phyloP scores from a whole-genome alignment of 495 filamentous ascomycete genomes.

The Extremus antarcticus region DNA sequence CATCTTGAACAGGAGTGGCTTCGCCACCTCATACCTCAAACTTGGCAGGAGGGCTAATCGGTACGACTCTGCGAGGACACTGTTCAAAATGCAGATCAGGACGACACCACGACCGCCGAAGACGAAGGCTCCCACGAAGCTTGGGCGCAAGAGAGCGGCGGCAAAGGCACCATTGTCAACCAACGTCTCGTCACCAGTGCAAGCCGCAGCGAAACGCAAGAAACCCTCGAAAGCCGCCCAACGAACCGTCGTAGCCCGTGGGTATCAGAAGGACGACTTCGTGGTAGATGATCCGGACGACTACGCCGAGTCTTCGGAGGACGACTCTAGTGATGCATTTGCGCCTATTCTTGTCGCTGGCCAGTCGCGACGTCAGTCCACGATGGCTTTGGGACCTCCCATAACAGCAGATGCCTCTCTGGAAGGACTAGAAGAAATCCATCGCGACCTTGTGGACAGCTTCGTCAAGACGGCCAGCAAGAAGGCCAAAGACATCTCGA shows the following conservation, averaged over 20 bases:
- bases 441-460: slow-evolving; percentile 53
- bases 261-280: slow-evolving; percentile 42
- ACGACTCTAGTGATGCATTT: slow-evolving; percentile 44
- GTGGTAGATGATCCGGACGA: slow-evolving; percentile 37
- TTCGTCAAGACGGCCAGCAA: slow-evolving; percentile 54
- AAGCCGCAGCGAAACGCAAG: slow-evolving; percentile 40
- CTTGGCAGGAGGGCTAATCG: slow-evolving; percentile 43
- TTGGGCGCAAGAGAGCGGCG: slow-evolving; percentile 18
- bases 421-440: slow-evolving; percentile 46
- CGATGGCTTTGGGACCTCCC: slow-evolving; percentile 47
- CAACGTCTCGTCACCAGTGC: slow-evolving; percentile 73
- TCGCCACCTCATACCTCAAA: slow-evolving; percentile 49
- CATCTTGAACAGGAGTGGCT: slow-evolving; percentile 48
- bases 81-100: slow-evolving; percentile 47
- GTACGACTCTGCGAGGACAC: slow-evolving; percentile 40
- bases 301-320: slow-evolving; percentile 35
- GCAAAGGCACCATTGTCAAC: slow-evolving; percentile 54
- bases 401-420: slow-evolving; percentile 62
- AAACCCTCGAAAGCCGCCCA: slow-evolving; percentile 28
- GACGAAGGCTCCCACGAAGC: slow-evolving; percentile 26
- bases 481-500: slow-evolving; percentile 54
- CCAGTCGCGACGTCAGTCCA: slow-evolving; percentile 22
- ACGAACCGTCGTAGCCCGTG: slow-evolving; percentile 29
- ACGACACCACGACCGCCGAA: slow-evolving; percentile 26
- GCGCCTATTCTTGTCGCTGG: slow-evolving; percentile 31